Evolutionary conservation across 1,139 yeast genomes (phyloP), one percentile per base, ranked within the genome.

Genomic region (Taphrina flavorubra): DNA sequence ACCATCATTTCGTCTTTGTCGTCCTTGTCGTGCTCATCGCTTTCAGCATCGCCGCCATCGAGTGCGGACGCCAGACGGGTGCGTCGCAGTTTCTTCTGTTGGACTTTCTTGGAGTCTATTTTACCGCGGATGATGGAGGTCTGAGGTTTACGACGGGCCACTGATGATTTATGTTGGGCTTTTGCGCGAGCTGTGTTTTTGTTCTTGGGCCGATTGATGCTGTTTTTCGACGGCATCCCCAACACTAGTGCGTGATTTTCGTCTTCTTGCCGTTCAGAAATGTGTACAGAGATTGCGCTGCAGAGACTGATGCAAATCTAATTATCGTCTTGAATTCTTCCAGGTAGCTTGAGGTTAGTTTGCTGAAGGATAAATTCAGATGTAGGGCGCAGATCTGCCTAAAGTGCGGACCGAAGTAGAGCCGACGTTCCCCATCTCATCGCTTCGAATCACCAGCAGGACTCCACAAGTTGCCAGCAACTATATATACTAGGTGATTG

Each of bases 31-130:
- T 74, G 31, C 72, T 13, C 75, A 7, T 73, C 74, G 10, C 69
- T 64, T 36, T 70, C 74, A 13, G 71, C 75, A 46, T 70, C 75
- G 49, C 69, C 72, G 20, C 74, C 75, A 25, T 60, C 62, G 25
- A 57, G 69, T 14, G 66, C 68, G 7, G 59, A 68, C n/a, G 72
- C 18, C 73, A 25, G 58, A 76, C 47, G 71, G 72, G n/a, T 65
- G 73, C n/a, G 71, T 71, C 16, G 71, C 76, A 13, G 74, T 75
- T 10, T 75, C 79, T 42, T 70, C 75, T 0, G 64, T 74, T 76
- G 13, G 69, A 75, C 16, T 69, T 77, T 42, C 7, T 75, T 65
- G 13, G 65, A 72, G 39, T 71, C 70, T 10, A 71, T 70, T 47
- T 68, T 68, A 13, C 71, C 74, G 25, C 71, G 68, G 13, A 69